Percentiles rank a stretch among this genome's conserved stretches.
Conservation (phyloP, 176 grass and related monocot species). For the Oryza officinalis region DNA sequence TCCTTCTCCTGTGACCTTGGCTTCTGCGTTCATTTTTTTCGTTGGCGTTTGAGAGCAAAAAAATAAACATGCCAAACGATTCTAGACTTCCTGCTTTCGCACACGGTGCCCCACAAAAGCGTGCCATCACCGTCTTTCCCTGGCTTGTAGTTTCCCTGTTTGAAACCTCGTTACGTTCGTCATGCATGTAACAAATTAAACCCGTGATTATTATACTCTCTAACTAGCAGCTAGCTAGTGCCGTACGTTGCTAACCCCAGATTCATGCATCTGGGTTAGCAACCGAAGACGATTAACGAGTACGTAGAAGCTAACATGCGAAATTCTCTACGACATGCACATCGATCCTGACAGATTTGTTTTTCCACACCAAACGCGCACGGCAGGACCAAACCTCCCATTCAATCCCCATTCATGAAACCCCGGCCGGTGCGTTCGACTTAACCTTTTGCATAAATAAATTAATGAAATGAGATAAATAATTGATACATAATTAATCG, state of each 20-base stretch:
- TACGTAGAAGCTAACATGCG: neutral
- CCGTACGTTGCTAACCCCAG: neutral
- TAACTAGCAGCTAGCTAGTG: neutral
- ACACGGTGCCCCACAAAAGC: neutral
- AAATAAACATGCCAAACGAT: conserved; percentile 24
- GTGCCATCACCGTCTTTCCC: neutral
- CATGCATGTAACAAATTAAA: neutral
- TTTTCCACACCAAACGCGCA: neutral
- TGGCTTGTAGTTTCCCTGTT: neutral
- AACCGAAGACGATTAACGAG: neutral
- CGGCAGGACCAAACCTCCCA: neutral
- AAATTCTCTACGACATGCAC: neutral
- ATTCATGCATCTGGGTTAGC: neutral
- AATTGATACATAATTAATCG: no score
- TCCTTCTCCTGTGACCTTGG: neutral
- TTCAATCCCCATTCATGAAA: neutral
- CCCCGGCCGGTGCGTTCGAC: no score
- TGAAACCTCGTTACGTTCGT: neutral
- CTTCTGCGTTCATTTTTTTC: neutral
- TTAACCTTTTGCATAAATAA: no score
- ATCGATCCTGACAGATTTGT: neutral
- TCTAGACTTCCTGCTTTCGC: conserved; percentile 6
- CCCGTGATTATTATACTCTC: neutral
- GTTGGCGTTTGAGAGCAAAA: neutral
- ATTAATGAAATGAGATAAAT: no score